A percentile compares a stretch with the other conserved stretches of the same genome.
Evolutionary conservation across 345 rosid genomes (phyloP).

Genomic region (Melaleuca quinquenervia): DNA sequence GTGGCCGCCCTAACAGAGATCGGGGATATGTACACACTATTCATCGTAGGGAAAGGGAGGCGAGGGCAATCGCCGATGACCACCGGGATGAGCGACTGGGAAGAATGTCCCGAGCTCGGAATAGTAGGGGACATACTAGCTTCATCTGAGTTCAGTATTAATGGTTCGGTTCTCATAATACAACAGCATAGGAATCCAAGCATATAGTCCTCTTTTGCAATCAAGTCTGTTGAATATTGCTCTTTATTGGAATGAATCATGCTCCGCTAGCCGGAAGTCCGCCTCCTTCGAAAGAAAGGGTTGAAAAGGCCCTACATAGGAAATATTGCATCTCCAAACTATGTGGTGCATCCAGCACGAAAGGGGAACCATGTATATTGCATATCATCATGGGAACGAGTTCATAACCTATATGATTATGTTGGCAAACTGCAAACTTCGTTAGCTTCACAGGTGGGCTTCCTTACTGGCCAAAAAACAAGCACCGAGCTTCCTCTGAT

Average conservation of each 20-base stretch:
- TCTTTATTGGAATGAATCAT: background rate
- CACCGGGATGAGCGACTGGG: slow-evolving; percentile 74
- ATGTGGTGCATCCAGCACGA: background rate
- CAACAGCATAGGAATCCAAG: slow-evolving; percentile 45
- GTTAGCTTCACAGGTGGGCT: no score
- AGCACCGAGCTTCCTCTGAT: background rate
- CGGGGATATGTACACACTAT: slow-evolving; percentile 40
- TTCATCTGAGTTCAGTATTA: slow-evolving; percentile 38
- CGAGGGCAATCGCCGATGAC: slow-evolving; percentile 37
- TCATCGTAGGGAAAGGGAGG: slow-evolving; percentile 58
- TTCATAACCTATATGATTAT: background rate
- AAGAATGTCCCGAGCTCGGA: slow-evolving; percentile 81
- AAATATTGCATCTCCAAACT: background rate
- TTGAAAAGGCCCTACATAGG: background rate
- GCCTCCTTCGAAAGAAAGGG: background rate
- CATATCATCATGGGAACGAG: background rate
- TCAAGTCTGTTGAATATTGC: background rate
- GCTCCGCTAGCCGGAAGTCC: background rate
- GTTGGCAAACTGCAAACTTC: background rate
- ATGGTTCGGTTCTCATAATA: slow-evolving; percentile 57
- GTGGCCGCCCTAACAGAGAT: slow-evolving; percentile 32
- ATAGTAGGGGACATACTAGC: slow-evolving; percentile 58
- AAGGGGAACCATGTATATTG: background rate
- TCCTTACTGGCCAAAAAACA: no score
- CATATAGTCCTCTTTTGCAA: background rate